These are phyloP conservation scores for Petunia secreta DNA, from an alignment of 257 asterid genomes.

Conservation along the genomic window DNA sequence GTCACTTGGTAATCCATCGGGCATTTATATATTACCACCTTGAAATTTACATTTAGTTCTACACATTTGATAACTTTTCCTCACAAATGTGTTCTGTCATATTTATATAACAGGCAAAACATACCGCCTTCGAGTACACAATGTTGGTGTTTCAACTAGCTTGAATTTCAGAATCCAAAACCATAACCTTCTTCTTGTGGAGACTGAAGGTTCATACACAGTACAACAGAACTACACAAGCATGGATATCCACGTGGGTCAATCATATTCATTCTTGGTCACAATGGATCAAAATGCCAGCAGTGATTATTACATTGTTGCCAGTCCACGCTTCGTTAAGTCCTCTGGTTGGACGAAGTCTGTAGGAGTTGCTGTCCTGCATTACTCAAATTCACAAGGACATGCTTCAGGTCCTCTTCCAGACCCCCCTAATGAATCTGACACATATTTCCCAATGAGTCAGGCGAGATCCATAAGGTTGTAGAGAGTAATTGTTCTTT, in stretches of 20 bases:
- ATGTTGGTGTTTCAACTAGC: constrained; percentile 85
- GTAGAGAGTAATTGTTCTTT: constrained; percentile 36
- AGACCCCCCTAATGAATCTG: constrained; percentile 84
- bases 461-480: constrained; percentile 98
- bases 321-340: constrained; percentile 80
- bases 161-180: constrained; percentile 92
- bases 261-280: constrained; percentile 90
- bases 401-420: constrained; percentile 98
- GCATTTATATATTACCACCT: background rate
- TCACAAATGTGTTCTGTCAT: constrained; percentile 30
- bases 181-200: constrained; percentile 85
- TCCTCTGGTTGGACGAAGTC: constrained; percentile 59
- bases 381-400: constrained; percentile 79
- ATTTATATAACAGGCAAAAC: constrained; percentile 65
- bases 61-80: background rate
- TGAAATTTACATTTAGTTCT: background rate
- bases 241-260: constrained; percentile 97
- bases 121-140: constrained; percentile 85
- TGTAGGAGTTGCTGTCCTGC: constrained; percentile 79
- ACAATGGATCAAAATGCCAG: constrained; percentile 83
- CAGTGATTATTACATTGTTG: constrained; percentile 85
- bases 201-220: constrained; percentile 96
- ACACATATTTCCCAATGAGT: constrained; percentile 86
- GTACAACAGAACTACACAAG: constrained; percentile 83
- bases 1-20: background rate